These are phyloP conservation scores for Xylaria digitata DNA, from an alignment of 2,329 filamentous ascomycete species.

Conservation along the genomic window DNA sequence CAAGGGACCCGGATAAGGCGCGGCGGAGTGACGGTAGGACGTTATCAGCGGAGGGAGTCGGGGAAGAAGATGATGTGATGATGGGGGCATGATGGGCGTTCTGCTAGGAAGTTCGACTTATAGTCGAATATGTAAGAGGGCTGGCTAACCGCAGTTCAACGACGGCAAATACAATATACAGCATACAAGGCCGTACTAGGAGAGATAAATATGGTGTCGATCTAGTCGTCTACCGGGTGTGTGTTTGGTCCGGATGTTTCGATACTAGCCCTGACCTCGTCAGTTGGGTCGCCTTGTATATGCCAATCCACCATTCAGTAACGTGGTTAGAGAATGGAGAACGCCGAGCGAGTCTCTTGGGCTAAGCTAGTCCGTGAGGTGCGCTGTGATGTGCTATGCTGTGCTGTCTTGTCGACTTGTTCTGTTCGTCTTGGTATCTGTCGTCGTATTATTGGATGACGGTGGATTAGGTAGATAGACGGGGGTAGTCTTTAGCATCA, in stretches of 20 bases:
- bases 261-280: background rate
- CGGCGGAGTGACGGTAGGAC: slow-evolving; percentile 81
- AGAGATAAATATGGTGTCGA: background rate
- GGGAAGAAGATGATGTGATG: slow-evolving; percentile 36
- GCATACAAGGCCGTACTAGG: background rate
- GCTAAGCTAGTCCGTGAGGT: slow-evolving; percentile 5
- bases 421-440: slow-evolving; percentile 31
- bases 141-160: background rate
- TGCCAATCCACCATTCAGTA: slow-evolving; percentile 20
- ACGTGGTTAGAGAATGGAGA: slow-evolving; percentile 28
- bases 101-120: slow-evolving; percentile 21
- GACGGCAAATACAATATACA: background rate
- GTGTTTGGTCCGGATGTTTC: slow-evolving; percentile 11
- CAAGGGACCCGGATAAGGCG: slow-evolving; percentile 81
- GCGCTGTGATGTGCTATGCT: slow-evolving; percentile 4
- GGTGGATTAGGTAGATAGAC: too few relatives aligned
- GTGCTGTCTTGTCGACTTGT: slow-evolving; percentile 6
- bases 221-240: background rate
- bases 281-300: background rate
- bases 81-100: slow-evolving; percentile 11
- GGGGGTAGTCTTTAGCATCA: too few relatives aligned
- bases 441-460: slow-evolving; percentile 36
- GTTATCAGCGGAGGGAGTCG: slow-evolving; percentile 37
- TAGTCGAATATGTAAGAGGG: slow-evolving; percentile 7
- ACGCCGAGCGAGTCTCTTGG: background rate